Evolutionary conservation across 371 early-diverging fungal genomes (phyloP).

Genomic region (Syncephalastrum racemosum): DNA sequence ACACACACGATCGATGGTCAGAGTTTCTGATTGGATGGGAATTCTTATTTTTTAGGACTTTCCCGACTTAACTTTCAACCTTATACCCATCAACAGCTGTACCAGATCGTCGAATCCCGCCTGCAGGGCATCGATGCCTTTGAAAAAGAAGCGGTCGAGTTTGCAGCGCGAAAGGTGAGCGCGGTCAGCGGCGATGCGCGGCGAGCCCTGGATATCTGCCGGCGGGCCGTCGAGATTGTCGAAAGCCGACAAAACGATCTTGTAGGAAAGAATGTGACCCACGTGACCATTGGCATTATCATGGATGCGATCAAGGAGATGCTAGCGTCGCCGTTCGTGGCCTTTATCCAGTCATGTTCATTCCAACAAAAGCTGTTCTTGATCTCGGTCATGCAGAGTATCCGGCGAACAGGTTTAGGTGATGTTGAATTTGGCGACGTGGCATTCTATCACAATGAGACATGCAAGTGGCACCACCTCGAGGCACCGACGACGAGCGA

Average conservation of each 20-base stretch:
- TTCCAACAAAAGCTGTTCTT: slow-evolving; percentile 86
- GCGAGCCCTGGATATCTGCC: slow-evolving; percentile 92
- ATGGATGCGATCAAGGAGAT: slow-evolving; percentile 83
- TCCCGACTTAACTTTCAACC: slow-evolving; percentile 90
- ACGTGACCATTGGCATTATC: slow-evolving; percentile 77
- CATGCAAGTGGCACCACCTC: slow-evolving; percentile 67
- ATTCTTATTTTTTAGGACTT: slow-evolving; percentile 50
- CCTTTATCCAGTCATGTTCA: slow-evolving; percentile 71
- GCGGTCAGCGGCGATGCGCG: slow-evolving; percentile 98
- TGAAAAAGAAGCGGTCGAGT: slow-evolving; percentile 84
- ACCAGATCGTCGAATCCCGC: slow-evolving; percentile 80
- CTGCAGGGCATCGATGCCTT: slow-evolving; percentile 76
- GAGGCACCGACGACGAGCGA: slow-evolving; percentile 65
- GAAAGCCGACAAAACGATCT: slow-evolving; percentile 44
- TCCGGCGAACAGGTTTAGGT: slow-evolving; percentile 68
- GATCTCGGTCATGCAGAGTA: slow-evolving; percentile 62
- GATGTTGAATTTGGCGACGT: slow-evolving; percentile 79
- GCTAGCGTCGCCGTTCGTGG: slow-evolving; percentile 74
- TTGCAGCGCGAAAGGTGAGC: slow-evolving; percentile 93
- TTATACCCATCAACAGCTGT: slow-evolving; percentile 83
- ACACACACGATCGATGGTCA: no score
- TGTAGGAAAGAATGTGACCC: slow-evolving; percentile 8
- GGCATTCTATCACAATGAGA: slow-evolving; percentile 46
- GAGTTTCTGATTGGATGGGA: background rate
- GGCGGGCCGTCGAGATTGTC: slow-evolving; percentile 84